Evolutionary conservation across 2,329 filamentous ascomycete genomes (phyloP), one percentile per base, ranked within the genome.

Genomic region (Fonsecaea erecta): DNA sequence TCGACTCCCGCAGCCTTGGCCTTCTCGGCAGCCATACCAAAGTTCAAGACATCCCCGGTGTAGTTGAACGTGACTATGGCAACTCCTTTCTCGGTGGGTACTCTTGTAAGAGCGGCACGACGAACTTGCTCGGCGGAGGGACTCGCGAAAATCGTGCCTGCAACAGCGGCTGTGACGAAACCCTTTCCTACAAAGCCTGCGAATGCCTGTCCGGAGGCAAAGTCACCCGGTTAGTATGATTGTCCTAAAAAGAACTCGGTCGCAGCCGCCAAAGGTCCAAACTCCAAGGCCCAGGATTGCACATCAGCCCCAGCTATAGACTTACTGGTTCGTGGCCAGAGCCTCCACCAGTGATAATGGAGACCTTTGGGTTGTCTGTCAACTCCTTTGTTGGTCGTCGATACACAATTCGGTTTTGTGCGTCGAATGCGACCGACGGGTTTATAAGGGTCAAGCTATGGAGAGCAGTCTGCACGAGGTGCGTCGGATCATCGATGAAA

Each of bases 1-100:
- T 87, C 80, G 26, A 92, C 78, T 0, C 92, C 93, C 0, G 87
- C 86, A 1, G 92, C 92, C 64, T 90, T 89, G 16, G 93, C 93
- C 81, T 97, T 97, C 78, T 97, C 94, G 8, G 95, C 91, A 0
- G 90, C 93, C 85, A 97, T 90, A 62, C 93, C 93, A 75, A 97
- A 97, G 79, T 97, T 96, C 71, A 97, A 84, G 60, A 97, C 86
- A 76, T 93, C 91, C 40, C 91, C 91, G 1, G 92, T 96, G 78
- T 96, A 96, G 77, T 63, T 58, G 61, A 63, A 63, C 7, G 61
- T 63, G 26, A 63, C 53, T 18, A 55, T 63, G 7, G 97, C 77
- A 1, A 97, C 90, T 26, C 93, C 94, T 67, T 86, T 85, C 52
- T 85, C 83, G 2, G 85, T 84, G 66, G 91, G 87, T 2, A 96